Evolutionary conservation across 352 stramenopile genomes (phyloP).

Genomic region (Blastocystis sp.): DNA sequence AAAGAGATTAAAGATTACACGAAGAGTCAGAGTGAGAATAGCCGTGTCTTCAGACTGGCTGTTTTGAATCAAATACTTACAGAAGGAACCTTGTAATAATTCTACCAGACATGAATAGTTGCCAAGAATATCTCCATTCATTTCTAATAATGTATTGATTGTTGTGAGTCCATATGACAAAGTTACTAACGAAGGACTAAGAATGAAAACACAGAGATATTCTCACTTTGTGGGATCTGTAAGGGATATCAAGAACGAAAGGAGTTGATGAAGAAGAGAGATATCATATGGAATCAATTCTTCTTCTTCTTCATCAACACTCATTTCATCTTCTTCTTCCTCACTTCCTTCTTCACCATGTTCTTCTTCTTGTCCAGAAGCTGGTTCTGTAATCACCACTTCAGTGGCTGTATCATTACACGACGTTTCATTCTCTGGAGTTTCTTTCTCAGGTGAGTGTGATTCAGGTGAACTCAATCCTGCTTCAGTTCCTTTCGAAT

Average conservation of each 20-base stretch:
- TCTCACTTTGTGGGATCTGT: slow-evolving; percentile 77
- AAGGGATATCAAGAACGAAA: slow-evolving; percentile 83
- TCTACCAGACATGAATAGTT: slow-evolving; percentile 72
- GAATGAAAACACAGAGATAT: neutral
- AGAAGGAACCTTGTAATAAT: slow-evolving; percentile 84
- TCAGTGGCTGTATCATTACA: neutral
- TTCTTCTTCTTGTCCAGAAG: neutral
- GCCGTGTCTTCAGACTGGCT: slow-evolving; percentile 85
- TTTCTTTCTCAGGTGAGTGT: neutral
- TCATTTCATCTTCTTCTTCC: slow-evolving; percentile 38
- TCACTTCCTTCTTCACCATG: slow-evolving; percentile 53
- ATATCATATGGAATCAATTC: slow-evolving; percentile 73
- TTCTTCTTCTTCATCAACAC: slow-evolving; percentile 10
- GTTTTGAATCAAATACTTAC: slow-evolving; percentile 88
- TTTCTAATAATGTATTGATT: slow-evolving; percentile 93
- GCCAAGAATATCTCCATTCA: slow-evolving; percentile 75
- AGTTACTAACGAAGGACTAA: neutral
- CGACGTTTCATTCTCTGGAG: neutral
- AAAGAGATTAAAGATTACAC: slow-evolving; percentile 98
- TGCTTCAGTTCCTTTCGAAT: neutral
- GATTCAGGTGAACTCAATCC: neutral
- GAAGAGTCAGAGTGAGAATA: slow-evolving; percentile 82
- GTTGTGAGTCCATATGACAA: slow-evolving; percentile 33
- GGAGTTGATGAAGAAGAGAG: slow-evolving; percentile 81
- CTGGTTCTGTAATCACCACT: neutral